Evolutionary conservation across 2,329 filamentous ascomycete species (phyloP), one percentile per base, ranked within the genome.

Genomic region (Fusarium denticulatum): DNA sequence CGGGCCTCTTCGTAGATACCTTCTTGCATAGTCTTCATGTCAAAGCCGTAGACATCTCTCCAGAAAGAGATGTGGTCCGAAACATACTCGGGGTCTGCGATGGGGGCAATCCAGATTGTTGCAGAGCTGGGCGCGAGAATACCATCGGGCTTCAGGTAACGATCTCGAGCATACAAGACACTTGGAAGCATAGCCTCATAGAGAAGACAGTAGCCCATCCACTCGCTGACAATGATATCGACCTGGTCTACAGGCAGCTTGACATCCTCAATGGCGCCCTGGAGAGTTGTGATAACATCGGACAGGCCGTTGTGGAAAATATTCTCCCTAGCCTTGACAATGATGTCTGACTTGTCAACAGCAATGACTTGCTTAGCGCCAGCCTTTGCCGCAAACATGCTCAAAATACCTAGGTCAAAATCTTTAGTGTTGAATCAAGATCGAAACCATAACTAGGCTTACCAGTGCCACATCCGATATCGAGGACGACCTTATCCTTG

Each of bases 181-280:
- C 94, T 97, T 73, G 96, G 94, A 34, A 98, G 90, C 95, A 98
- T 98, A 63, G 95, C 94, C 83, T 98, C 95, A 82, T 97, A 98
- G 11, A 98, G 88, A 24, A 98, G 88, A 73, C 92, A 94, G 81
- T 98, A 98, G 36, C 95, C 95, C 95, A 98, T 98, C 95, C 95
- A 98, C 82, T 98, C 95, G 67, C 94, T 97, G 69, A 98, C 92
- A 80, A 98, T 97, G 78, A 98, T 92, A 83, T 98, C 96, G 50
- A 98, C 95, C 79, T 95, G 86, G 60, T 90, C 86, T 13, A 96
- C 92, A 3, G 93, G 95, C 28, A 95, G 87, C 64, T 84, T 87
- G 62, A 97, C 93, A 75, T 98, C 95, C 81, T 98, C 96, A 69
- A 98, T 93, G 79, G 94, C 94, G 42, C 96, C 95, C 72, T 92